These are phyloP conservation scores for Elsinoe perseae DNA, from an alignment of 2,329 filamentous ascomycete genomes.

Conservation along the genomic window DNA sequence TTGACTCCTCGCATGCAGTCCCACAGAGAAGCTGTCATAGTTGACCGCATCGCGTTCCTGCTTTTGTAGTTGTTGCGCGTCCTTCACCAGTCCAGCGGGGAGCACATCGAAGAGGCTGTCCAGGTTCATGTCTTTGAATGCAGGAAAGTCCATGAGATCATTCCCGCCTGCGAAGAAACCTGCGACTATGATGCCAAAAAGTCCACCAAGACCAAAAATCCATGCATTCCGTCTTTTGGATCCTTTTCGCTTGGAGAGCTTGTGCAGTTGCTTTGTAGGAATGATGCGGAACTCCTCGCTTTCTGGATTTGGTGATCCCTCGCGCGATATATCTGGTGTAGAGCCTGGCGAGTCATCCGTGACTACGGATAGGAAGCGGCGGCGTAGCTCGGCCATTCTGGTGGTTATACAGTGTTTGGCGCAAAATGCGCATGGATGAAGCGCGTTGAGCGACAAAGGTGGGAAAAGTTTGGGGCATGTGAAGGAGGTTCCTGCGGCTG, in stretches of 20 bases:
- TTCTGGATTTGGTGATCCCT: slow-evolving; percentile 31
- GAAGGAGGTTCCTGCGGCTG: background rate
- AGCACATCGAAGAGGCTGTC: slow-evolving; percentile 81
- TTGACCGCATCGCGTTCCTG: slow-evolving; percentile 80
- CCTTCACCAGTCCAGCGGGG: slow-evolving; percentile 74
- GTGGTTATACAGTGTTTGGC: background rate
- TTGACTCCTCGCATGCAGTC: slow-evolving; percentile 70
- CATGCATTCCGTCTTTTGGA: slow-evolving; percentile 67
- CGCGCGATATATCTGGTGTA: slow-evolving; percentile 32
- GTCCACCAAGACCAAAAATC: slow-evolving; percentile 76
- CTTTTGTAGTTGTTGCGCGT: slow-evolving; percentile 80
- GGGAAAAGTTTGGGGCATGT: slow-evolving; percentile 6
- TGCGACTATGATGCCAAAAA: slow-evolving; percentile 85
- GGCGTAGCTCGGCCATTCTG: slow-evolving; percentile 28
- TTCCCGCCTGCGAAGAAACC: slow-evolving; percentile 84
- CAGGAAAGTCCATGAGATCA: slow-evolving; percentile 79
- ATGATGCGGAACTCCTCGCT: slow-evolving; percentile 44
- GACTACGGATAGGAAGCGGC: slow-evolving; percentile 29
- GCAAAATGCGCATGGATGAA: background rate
- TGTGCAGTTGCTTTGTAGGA: slow-evolving; percentile 43
- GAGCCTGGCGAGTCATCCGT: slow-evolving; percentile 19
- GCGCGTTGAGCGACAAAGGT: background rate
- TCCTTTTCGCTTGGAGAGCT: slow-evolving; percentile 32
- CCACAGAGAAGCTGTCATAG: slow-evolving; percentile 91
- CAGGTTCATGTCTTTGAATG: slow-evolving; percentile 62